Base-by-base conservation (phyloP, 768 basidiomycete genomes). In the Suillus paluster region DNA sequence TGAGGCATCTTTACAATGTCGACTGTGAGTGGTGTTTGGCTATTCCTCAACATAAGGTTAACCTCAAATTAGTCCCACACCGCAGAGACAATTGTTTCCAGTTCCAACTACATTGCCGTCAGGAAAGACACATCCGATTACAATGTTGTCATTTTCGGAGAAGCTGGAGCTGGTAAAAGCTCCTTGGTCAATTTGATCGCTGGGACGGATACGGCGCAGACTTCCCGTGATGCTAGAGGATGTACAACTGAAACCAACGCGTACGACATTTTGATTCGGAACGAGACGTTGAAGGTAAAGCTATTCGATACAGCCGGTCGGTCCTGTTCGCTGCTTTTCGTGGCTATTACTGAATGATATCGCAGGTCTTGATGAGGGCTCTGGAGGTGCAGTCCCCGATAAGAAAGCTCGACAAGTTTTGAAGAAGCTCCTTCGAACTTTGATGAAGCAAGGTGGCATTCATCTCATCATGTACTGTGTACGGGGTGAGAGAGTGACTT, bases 391-490 rank as follows among this genome's bases (percentile, higher is more conserved):
- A 9, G 71, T 74, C 19, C 58, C 66, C 6, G 64, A 70, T 12
- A 58, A 71, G 57, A 57, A 67, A 17, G 76, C 73, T 15, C 64
- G 77, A 55, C 67, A 42, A 50, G 64, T 68, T 25, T 49, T 78
- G 25, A 61, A 65, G 45, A 65, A 67, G 45, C 56, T 83, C 14
- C 66, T 83, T 49, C 70, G 66, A 15, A 70, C 63, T 17, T 70
- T 81, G 15, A 62, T 59, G 15, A 0, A 48, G 15, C 46, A 27
- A 42, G 73, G 67, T 21, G 72, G 73, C 9, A 56, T 77, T 34
- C 67, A 70, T 49, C 70, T 75, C 10, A 58, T 75, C 15, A 64
- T 75, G 57, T 77, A 75, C 55, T 78, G 75, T 58, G 66, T 76
- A 46, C 76, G 75, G n/a, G 75, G 70, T 17, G 53, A 67, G 14